Evolutionary conservation across 345 rosid genomes (phyloP), one percentile per base, ranked within the genome.

Genomic region (Adansonia digitata): DNA sequence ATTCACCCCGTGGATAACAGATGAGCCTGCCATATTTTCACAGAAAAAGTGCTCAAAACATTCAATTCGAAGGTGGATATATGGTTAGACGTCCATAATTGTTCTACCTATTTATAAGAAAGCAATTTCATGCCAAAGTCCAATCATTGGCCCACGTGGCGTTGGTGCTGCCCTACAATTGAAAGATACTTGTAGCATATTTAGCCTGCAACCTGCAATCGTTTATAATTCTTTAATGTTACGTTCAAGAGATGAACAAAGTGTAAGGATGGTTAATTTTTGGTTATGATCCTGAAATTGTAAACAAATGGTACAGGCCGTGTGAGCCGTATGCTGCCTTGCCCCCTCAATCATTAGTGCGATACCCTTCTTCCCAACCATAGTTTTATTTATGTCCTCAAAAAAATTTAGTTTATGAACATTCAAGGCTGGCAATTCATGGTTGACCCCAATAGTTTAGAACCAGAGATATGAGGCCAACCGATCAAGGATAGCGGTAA

Each of bases 401-500:
- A n/a, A 12, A 57, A 39, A 35, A n/a, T n/a, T 78, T 70, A 75
- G 77, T 71, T 78, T 59, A 56, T 26, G 80, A 71, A 79, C 85
- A 82, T 17, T 55, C 57, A 82, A 83, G 82, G 85, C 88, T 85
- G 91, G 84, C 91, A 73, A 71, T 69, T 51, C 34, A 49, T 56
- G 64, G 27, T 74, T 77, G 74, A 69, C 81, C 73, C 81, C 73
- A 68, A 64, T 79, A 69, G 68, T 43, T 11, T 35, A 49, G 27
- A 60, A 46, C 77, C 71, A 74, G 52, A 60, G 68, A 68, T 11
- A 43, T 46, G 49, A 40, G 78, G 63, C 49, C 73, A 42, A 39
- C 71, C 75, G 78, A 79, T 71, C 20, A 71, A 45, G 45, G 40
- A 2, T 65, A 64, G 42, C 15, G 12, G 31, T 60, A 63, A 62